Evolutionary conservation across 1,139 yeast species (phyloP).

Genomic region (Geotrichum aggregatum): DNA sequence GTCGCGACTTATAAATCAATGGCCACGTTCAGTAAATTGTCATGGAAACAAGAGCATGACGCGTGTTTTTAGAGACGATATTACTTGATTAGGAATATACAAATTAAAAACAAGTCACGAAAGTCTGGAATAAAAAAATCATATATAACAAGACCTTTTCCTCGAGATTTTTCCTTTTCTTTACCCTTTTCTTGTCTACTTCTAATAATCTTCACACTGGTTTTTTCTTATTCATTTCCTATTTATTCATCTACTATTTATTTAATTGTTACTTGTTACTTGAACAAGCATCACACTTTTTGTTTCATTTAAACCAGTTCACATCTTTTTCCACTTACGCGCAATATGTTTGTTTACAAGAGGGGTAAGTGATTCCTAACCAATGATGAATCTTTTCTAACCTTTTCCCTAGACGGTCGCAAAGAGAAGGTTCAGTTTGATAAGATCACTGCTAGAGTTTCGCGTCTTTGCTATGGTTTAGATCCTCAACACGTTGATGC

Average conservation of each 20-base stretch:
- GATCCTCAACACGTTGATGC: conserved; percentile 83
- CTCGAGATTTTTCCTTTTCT: not conserved
- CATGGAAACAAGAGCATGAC: conserved; percentile 6
- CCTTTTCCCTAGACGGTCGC: conserved; percentile 52
- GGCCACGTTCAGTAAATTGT: conserved; percentile 1
- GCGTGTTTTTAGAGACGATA: not conserved
- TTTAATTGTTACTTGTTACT: conserved; percentile 4
- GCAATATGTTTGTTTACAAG: conserved; percentile 50
- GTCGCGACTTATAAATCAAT: not conserved
- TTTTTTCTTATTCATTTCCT: not conserved
- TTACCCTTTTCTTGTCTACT: not conserved
- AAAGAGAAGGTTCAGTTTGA: conserved; percentile 84
- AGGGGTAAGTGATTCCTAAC: conserved; percentile 36
- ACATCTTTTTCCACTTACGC: not conserved
- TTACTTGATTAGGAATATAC: conserved; percentile 1
- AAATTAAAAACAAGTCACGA: conserved; percentile 15
- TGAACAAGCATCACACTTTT: conserved; percentile 1
- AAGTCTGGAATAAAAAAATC: not conserved
- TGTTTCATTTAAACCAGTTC: not conserved
- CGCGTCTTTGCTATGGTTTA: conserved; percentile 73
- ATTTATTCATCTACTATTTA: conserved; percentile 7
- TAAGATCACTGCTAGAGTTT: conserved; percentile 62
- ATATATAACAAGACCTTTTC: conserved; percentile 10
- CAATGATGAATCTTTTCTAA: conserved; percentile 5
- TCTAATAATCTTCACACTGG: not conserved